A percentile compares a stretch with the other conserved stretches of the same genome.
Evolutionary conservation across 2,329 filamentous ascomycete species (phyloP).

Genomic region (Botryotinia narcissicola): DNA sequence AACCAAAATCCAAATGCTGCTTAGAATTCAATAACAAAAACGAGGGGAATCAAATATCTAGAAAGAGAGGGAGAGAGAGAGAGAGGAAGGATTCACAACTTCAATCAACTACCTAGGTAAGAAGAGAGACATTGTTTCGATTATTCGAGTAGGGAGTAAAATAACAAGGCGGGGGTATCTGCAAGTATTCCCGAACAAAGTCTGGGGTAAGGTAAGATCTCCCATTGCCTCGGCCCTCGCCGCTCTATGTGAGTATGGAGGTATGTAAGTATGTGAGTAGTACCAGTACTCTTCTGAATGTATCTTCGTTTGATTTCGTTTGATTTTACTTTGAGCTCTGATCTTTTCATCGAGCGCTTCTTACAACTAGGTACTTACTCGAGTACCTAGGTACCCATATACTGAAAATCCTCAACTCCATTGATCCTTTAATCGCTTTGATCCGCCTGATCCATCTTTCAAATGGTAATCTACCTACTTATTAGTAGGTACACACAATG

Average conservation of each 20-base stretch:
- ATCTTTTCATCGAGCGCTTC: neutral
- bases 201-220: slow-evolving; percentile 23
- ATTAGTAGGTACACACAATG: neutral
- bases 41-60: neutral
- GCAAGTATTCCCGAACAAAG: slow-evolving; percentile 16
- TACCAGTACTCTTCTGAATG: neutral
- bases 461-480: neutral
- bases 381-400: neutral
- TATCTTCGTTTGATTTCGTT: neutral
- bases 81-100: neutral
- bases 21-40: neutral
- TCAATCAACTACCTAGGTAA: slow-evolving; percentile 1
- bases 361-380: neutral
- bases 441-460: neutral
- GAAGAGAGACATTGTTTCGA: neutral
- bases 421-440: neutral
- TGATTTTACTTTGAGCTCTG: neutral
- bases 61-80: neutral
- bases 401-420: neutral
- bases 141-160: neutral
- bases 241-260: neutral
- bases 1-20: neutral
- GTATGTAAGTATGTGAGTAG: no score
- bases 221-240: slow-evolving; percentile 12
- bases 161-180: neutral